Conservation (phyloP, 1,284 basidiomycete genomes). For the Boletus calvinii region DNA sequence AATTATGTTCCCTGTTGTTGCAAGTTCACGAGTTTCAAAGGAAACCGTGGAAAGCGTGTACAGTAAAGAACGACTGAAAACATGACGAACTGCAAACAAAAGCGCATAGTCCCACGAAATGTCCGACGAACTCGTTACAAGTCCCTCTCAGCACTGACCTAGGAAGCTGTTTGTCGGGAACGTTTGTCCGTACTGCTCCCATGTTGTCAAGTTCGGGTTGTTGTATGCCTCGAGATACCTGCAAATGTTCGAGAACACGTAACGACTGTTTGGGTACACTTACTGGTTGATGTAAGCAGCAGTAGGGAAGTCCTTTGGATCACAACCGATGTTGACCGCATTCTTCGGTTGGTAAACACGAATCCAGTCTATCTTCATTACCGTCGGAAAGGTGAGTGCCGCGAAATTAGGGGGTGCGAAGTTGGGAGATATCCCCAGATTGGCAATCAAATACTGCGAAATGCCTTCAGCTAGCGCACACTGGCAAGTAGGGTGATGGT, state of each 20-base stretch:
- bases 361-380: conserved; percentile 80
- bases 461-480: conserved; percentile 4
- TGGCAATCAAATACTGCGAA: conserved; percentile 69
- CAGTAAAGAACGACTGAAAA: conserved; percentile 26
- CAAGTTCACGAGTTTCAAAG: conserved; percentile 4
- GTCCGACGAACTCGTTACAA: conserved; percentile 8
- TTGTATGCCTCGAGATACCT: conserved; percentile 54
- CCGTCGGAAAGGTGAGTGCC: conserved; percentile 65
- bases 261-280: conserved; percentile 24
- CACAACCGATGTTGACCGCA: conserved; percentile 77
- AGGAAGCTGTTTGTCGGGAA: conserved; percentile 60
- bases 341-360: conserved; percentile 77
- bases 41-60: conserved; percentile 17
- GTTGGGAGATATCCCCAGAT: conserved; percentile 80
- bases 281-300: conserved; percentile 69
- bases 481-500: conserved; percentile 11
- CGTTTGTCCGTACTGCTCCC: conserved; percentile 55
- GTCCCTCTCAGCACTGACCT: conserved; percentile 45
- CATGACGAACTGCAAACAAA: conserved; percentile 15
- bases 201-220: conserved; percentile 59
- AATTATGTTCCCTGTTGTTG: conserved; percentile 8
- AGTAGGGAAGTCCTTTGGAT: conserved; percentile 79
- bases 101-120: conserved; percentile 6
- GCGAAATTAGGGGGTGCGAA: conserved; percentile 71
- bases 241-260: conserved; percentile 24